phyloP scores from a whole-genome alignment of 805 yeast species.

The Yamadazyma nakazawae region DNA sequence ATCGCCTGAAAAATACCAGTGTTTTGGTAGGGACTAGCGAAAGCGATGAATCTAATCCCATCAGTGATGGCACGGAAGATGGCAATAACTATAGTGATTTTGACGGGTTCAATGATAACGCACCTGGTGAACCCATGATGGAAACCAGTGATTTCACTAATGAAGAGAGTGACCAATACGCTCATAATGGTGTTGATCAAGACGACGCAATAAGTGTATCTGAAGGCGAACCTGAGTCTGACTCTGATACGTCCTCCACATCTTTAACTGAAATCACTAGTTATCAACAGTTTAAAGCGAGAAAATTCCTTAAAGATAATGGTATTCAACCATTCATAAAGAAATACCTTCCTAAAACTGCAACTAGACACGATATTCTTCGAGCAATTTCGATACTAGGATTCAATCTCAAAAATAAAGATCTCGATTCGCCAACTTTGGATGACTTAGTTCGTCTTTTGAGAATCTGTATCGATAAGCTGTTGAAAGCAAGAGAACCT shows the following conservation, averaged over 20 bases:
- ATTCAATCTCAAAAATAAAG: constrained; percentile 19
- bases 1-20: neutral
- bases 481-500: constrained; percentile 53
- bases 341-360: constrained; percentile 57
- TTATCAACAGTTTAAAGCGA: constrained; percentile 18
- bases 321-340: constrained; percentile 64
- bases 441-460: constrained; percentile 45
- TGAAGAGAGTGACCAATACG: neutral
- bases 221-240: neutral
- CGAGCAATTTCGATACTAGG: constrained; percentile 63
- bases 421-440: neutral
- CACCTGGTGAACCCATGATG: neutral
- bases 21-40: neutral
- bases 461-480: constrained; percentile 64
- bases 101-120: neutral
- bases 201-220: too few species aligned
- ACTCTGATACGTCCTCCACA: neutral
- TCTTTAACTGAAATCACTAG: neutral
- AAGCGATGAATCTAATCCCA: neutral
- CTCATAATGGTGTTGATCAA: neutral
- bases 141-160: neutral
- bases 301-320: constrained; percentile 50
- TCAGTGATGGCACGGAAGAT: neutral
- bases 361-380: constrained; percentile 55
- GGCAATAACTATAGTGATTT: neutral